Evolutionary conservation across 176 grass and related monocot species (phyloP), one percentile per base, ranked within the genome.

Genomic region (Phragmites australis): DNA sequence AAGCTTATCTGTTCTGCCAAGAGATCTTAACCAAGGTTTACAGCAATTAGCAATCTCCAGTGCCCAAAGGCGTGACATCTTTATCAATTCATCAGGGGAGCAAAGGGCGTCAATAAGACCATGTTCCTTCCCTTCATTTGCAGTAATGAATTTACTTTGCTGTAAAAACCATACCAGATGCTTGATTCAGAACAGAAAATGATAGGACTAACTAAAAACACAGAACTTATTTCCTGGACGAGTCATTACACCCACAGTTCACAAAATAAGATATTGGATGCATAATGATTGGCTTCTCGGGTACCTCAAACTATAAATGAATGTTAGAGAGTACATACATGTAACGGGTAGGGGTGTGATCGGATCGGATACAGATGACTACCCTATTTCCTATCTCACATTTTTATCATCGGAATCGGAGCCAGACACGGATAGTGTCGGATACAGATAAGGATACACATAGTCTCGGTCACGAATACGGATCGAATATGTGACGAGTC

Each of bases 21-120:
- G 87, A 90, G 91, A 88, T 74, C 39, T 92, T 76, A 97, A 75
- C 91, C 91, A 92, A 76, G 94, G 89, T 84, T 88, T 97, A 73
- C 80, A 72, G 7, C 80, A 84, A 52, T 90, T 90, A 62, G 89
- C 92, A 71, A 97, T 92, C 40, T 94, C 91, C 29, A 97, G 45
- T 44, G 94, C 94, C 94, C 94, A 97, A 37, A 82, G 60, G 29
- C 94, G 85, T 79, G 92, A 82, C 8, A 83, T 37, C 73, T 86
- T 90, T 52, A 97, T 82, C 88, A 97, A 80, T 62, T 97, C 94
- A 42, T 86, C 86, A 73, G 85, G 85, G 49, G 94, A 94, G 72
- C 67, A 91, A 80, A 94, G 31, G 9, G 61, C 87, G 34, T 97
- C 92, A 68, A 97, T 84, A 61, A 97, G 63, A 76, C 94, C 94